Conservation (phyloP, 139 green algal species). For the Bryopsis sp. region DNA sequence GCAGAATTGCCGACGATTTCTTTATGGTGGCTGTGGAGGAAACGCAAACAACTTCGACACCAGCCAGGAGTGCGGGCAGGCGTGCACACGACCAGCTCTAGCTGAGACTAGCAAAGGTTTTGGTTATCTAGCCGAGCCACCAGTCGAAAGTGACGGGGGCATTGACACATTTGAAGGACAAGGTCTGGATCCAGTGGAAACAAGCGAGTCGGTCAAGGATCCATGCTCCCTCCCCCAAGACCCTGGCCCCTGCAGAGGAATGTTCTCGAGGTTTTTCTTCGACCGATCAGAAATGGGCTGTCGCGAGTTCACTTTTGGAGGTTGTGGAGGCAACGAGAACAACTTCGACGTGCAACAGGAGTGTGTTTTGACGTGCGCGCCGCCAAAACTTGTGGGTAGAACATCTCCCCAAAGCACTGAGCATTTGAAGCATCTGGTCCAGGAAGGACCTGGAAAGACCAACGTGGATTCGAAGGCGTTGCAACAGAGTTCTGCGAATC, state of each 20-base stretch:
- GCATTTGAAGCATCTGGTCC: too few species aligned
- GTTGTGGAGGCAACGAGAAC: neutral
- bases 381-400: too few species aligned
- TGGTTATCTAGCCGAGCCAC: neutral
- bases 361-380: too few species aligned
- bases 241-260: neutral
- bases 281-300: neutral
- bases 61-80: neutral
- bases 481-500: too few species aligned
- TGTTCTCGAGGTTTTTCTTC: neutral
- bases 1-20: conserved; percentile 20
- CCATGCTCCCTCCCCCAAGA: neutral
- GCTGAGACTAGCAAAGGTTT: neutral
- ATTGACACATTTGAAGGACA: neutral
- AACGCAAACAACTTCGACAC: conserved; percentile 27
- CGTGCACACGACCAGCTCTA: neutral
- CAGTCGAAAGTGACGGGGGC: neutral
- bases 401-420: too few species aligned
- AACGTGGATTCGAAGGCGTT: too few species aligned
- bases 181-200: neutral
- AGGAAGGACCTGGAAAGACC: too few species aligned
- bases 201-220: neutral
- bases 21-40: conserved; percentile 25
- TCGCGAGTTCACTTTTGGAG: neutral
- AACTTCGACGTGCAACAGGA: neutral